A percentile compares a stretch with the other conserved stretches of the same genome.
Evolutionary conservation across 2,329 filamentous ascomycete genomes (phyloP).

Genomic region (Fusarium oxysporum): DNA sequence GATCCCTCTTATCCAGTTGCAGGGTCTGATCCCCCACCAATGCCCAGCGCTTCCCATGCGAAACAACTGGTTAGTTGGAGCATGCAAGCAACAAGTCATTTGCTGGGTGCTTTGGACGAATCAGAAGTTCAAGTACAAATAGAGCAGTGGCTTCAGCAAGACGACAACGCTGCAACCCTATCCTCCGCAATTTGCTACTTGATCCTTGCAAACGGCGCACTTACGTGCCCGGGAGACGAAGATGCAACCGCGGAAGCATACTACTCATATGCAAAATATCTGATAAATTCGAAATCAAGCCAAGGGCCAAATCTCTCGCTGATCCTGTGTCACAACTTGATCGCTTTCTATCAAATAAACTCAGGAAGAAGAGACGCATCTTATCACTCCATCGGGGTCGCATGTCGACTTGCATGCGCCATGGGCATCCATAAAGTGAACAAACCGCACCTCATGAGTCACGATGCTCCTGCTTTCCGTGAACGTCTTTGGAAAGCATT

Average conservation of each 20-base stretch:
- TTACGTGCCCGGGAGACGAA: neutral
- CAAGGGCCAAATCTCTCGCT: neutral
- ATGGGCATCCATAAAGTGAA: neutral
- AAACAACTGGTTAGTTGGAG: neutral
- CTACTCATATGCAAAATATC: neutral
- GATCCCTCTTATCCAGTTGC: neutral
- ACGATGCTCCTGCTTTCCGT: neutral
- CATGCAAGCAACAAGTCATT: neutral
- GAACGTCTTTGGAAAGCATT: neutral
- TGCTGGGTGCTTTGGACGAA: neutral
- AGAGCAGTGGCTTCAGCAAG: neutral
- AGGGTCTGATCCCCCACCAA: neutral
- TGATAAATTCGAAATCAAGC: neutral
- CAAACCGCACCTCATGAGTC: neutral
- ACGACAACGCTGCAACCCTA: fast-evolving
- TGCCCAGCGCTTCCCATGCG: neutral
- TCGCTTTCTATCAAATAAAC: neutral
- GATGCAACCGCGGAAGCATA: neutral
- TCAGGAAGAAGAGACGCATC: neutral
- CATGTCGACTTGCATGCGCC: neutral
- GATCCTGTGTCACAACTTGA: neutral
- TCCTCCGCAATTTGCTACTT: neutral
- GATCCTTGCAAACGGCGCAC: neutral
- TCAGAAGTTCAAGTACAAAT: neutral
- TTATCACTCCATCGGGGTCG: neutral